phyloP scores from a whole-genome alignment of 495 filamentous ascomycete genomes.

The Aspergillus taichungensis region DNA sequence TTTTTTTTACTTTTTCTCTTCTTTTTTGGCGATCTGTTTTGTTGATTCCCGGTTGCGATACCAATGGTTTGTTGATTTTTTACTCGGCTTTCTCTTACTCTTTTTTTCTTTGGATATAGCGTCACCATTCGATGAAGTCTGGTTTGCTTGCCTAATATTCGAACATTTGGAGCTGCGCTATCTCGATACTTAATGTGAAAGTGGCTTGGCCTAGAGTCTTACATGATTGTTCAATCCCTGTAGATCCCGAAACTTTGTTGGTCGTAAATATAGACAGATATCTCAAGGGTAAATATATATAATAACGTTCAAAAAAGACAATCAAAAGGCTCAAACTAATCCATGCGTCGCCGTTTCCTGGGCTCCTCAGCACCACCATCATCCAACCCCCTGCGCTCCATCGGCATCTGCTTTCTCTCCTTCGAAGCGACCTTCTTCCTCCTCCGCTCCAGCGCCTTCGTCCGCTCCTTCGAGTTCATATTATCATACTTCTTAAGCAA shows the following conservation, averaged over 20 bases:
- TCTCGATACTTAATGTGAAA: too few species aligned
- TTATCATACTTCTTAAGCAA: slow-evolving; percentile 67
- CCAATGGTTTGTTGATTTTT: slow-evolving; percentile 11
- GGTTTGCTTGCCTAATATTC: too few species aligned
- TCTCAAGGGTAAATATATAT: not conserved
- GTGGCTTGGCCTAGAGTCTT: too few species aligned
- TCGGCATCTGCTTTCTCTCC: slow-evolving; percentile 75
- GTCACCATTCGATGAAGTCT: not conserved
- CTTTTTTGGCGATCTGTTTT: slow-evolving; percentile 3
- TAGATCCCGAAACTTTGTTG: too few species aligned
- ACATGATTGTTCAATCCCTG: too few species aligned
- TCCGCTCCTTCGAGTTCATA: slow-evolving; percentile 73
- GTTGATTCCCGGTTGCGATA: slow-evolving; percentile 12
- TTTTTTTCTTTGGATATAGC: slow-evolving; percentile 6
- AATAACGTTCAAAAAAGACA: too few species aligned
- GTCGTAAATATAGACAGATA: not conserved
- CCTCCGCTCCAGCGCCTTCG: slow-evolving; percentile 69
- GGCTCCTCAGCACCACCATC: slow-evolving; percentile 14
- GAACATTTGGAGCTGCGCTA: not conserved
- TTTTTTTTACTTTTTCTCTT: slow-evolving; percentile 7
- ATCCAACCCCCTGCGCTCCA: slow-evolving; percentile 45
- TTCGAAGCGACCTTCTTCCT: slow-evolving; percentile 74
- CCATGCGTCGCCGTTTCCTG: slow-evolving; percentile 27
- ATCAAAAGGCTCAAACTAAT: slow-evolving; percentile 5
- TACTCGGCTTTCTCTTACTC: slow-evolving; percentile 5